Conservation (phyloP, 179 eudicot genomes). For the Beta lomatogona region DNA sequence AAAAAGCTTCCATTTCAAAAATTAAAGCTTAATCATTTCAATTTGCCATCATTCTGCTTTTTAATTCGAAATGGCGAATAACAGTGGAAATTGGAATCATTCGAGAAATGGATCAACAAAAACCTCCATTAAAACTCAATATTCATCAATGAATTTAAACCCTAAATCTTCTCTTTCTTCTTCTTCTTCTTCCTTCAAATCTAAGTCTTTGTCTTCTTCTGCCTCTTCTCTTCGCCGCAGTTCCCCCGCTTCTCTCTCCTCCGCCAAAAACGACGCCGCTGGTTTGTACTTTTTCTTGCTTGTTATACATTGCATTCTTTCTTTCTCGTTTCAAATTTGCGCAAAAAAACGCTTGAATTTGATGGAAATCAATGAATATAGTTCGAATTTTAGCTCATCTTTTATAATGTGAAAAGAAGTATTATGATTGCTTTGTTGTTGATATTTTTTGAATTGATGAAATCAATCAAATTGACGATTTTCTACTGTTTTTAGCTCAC, state of each 20-base stretch:
- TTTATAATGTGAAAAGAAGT: no score
- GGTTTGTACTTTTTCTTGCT: conserved; percentile 28
- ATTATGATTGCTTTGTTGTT: no score
- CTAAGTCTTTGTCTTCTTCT: conserved; percentile 39
- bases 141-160: conserved; percentile 37
- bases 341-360: background rate
- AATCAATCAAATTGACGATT: no score
- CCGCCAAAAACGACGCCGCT: conserved; percentile 41
- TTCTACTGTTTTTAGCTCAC: no score
- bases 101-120: conserved; percentile 36
- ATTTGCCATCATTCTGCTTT: background rate
- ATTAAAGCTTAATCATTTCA: background rate
- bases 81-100: conserved; percentile 11
- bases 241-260: conserved; percentile 42
- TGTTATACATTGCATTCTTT: background rate
- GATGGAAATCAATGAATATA: background rate
- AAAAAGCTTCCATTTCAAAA: background rate
- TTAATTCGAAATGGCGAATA: conserved; percentile 23
- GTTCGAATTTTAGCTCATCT: no score
- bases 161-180: conserved; percentile 45
- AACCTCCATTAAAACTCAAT: conserved; percentile 26
- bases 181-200: conserved; percentile 55
- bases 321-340: background rate
- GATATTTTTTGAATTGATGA: no score
- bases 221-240: conserved; percentile 50